Evolutionary conservation across 768 basidiomycete species (phyloP), one percentile per base, ranked within the genome.

Genomic region (Suillus subalutaceus): DNA sequence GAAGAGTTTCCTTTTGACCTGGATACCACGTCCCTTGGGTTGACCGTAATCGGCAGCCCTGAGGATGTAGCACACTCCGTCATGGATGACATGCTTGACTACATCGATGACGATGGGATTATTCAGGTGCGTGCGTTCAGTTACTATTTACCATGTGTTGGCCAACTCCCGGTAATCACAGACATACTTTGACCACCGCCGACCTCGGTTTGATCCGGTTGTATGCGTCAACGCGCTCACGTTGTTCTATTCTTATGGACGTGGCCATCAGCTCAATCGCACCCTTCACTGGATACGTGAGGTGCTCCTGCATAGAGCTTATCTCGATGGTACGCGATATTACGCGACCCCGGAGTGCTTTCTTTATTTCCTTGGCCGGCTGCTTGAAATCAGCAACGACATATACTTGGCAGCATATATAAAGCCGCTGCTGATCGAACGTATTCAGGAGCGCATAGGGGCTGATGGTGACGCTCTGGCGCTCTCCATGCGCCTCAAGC

Each of bases 1-100:
- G 79, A 80, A 50, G 74, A 78, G 32, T 86, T 85, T 68, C 86
- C 86, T 0, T 80, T 78, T 66, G 88, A 89, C 72, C 73, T 87
- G 35, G 87, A 88, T 66, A 88, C 86, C 0, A 88, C 88, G 0
- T 86, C 88, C 5, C 63, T 88, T 13, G 86, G 76, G 18, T 73
- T 87, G 35, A 84, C 81, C 1, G 78, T 87, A 38, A 74, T 80
- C 35, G 66, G 72, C 65, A 74, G 65, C 12, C 71, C 74, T 62
- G 73, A 75, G 26, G 73, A 71, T 13, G 69, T 81, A 15, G 78
- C 79, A 2, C 71, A 75, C 46, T 79, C 80, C 3, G 78, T 88
- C 12, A 83, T 89, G 80, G 82, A 88, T 69, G 85, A 88, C 64
- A 88, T 88, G 82, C 79, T 88, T 4, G 72, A 82, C 43, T 85